Conservation (phyloP, 1,284 basidiomycete genomes). For the Termitomyces sp. region DNA sequence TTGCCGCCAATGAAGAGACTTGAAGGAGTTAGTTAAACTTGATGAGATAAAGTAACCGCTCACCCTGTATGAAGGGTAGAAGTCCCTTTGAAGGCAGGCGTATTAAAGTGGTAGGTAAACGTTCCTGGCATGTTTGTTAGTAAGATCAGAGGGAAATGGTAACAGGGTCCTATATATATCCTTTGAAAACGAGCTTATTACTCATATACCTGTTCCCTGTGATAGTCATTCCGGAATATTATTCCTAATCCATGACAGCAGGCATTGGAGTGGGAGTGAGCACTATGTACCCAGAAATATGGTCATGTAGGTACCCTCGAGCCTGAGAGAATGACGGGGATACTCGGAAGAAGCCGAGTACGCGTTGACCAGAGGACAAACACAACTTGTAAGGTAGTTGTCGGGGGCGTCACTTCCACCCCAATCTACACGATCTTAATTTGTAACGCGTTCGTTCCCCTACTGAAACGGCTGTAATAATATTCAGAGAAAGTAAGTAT, state of each 20-base stretch:
- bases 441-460: too few species aligned
- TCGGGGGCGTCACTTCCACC: too few species aligned
- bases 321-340: too few species aligned
- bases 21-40: background rate
- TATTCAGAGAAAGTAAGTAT: too few species aligned
- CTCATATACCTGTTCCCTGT: background rate
- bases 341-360: too few species aligned
- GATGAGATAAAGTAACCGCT: background rate
- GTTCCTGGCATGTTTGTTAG: conserved; percentile 15
- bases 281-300: too few species aligned
- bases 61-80: conserved; percentile 19
- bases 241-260: background rate
- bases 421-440: too few species aligned
- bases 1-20: conserved; percentile 20
- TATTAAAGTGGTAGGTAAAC: conserved; percentile 21
- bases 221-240: background rate
- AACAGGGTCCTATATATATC: background rate
- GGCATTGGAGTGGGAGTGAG: background rate
- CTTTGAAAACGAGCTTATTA: background rate
- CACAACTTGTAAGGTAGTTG: too few species aligned
- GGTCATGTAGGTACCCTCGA: too few species aligned
- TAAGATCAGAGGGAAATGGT: too few species aligned
- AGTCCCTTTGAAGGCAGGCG: conserved; percentile 18
- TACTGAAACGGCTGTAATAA: too few species aligned
- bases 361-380: too few species aligned